Percentiles rank a stretch among this genome's conserved stretches.
phyloP scores from a whole-genome alignment of 768 basidiomycete genomes.

The Roridomyces roridus region DNA sequence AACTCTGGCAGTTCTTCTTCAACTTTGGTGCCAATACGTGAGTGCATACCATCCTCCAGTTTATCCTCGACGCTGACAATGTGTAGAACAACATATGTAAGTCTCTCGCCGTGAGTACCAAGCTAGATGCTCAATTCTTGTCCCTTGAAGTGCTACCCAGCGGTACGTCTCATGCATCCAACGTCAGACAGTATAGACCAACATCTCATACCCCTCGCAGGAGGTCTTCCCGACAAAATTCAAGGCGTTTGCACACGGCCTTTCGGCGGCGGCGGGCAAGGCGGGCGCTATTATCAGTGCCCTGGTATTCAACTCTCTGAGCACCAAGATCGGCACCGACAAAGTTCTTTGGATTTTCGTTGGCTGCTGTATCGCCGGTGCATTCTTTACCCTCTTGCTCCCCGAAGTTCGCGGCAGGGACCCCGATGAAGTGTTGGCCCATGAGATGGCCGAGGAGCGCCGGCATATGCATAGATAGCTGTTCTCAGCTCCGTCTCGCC shows the following conservation, averaged over 20 bases:
- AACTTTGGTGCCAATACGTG: slow-evolving; percentile 75
- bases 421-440: slow-evolving; percentile 50
- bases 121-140: too few species aligned
- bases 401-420: slow-evolving; percentile 57
- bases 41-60: slow-evolving; percentile 25
- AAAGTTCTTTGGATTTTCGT: slow-evolving; percentile 79
- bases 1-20: too few species aligned
- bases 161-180: too few species aligned
- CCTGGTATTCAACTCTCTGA: slow-evolving; percentile 72
- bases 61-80: not conserved
- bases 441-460: too few species aligned
- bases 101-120: too few species aligned
- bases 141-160: too few species aligned
- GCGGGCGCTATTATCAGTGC: slow-evolving; percentile 79
- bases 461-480: too few species aligned
- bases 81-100: slow-evolving; percentile 58
- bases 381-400: slow-evolving; percentile 48
- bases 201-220: slow-evolving; percentile 58
- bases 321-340: slow-evolving; percentile 65
- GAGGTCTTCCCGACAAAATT: slow-evolving; percentile 83
- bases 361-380: slow-evolving; percentile 65
- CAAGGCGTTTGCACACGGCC: slow-evolving; percentile 74
- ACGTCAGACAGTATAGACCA: too few species aligned
- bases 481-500: too few species aligned
- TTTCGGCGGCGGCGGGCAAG: slow-evolving; percentile 78